Evolutionary conservation across 1,284 basidiomycete species (phyloP), one percentile per base, ranked within the genome.

Genomic region (Stereum hirsutum): DNA sequence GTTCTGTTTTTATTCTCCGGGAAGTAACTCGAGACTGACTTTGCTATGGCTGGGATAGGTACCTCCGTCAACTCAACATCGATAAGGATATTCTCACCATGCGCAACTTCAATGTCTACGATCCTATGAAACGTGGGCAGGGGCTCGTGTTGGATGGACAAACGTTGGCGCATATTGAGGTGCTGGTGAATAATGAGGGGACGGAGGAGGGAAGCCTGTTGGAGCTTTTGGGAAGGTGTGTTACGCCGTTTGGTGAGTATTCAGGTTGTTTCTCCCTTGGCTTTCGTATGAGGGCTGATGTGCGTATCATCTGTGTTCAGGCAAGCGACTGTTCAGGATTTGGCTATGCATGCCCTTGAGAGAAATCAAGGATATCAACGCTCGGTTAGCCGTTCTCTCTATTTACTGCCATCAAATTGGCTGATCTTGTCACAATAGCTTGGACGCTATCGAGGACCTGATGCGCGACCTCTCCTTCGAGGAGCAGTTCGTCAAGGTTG

Each of bases 31-130:
- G n/a, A n/a, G n/a, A n/a, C n/a, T n/a, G n/a, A n/a, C n/a, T n/a
- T n/a, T n/a, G n/a, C n/a, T n/a, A n/a, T n/a, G n/a, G n/a, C n/a
- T 24, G 24, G 44, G 21, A 8, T 42, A 85, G 81, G 75, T 94
- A 95, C 59, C 75, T 96, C 14, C 81, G 85, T 35, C 87, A 89
- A 45, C 74, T 97, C 37, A 96, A 96, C 56, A 90, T 97, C 48
- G 93, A 93, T 65, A 89, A 89, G 57, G 90, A 96, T 53, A 79
- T 97, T 43, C 61, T 97, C 51, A 89, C 80, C 45, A 92, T 94
- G 80, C 86, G 81, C 64, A 96, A 96, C 59, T 97, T 97, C 72
- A 94, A 96, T 56, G 72, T 96, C 34, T 96, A 96, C 57, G 92
- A 97, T 61, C 93, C 94, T 0, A 89, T 96, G 76, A 84, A 84